phyloP scores from a whole-genome alignment of 441 rosid species.

The Raphanus hybrid region DNA sequence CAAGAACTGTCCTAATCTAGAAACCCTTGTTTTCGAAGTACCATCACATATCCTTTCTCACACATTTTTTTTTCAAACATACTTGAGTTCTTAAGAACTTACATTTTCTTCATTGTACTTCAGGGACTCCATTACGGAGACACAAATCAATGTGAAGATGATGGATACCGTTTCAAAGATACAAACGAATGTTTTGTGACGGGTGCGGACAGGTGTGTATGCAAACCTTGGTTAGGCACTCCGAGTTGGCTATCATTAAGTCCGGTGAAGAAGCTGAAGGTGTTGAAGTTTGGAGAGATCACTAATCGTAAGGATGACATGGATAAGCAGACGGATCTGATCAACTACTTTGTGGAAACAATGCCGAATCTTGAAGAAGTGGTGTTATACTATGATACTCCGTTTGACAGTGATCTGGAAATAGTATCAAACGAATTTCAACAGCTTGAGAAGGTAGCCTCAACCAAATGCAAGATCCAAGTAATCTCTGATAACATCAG shows the following conservation, averaged over 20 bases:
- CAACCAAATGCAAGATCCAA: conserved; percentile 34
- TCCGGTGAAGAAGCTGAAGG: conserved; percentile 33
- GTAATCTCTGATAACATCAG: conserved; percentile 32
- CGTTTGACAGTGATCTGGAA: neutral
- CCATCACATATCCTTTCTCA: neutral
- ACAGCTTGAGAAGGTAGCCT: conserved; percentile 17
- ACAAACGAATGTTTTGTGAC: conserved; percentile 11
- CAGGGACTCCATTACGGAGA: conserved; percentile 29
- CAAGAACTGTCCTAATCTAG: conserved; percentile 27
- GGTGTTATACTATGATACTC: neutral
- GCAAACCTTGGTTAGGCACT: conserved; percentile 20
- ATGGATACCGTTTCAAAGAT: conserved; percentile 12
- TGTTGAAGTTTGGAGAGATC: conserved; percentile 26
- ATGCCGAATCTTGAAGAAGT: neutral
- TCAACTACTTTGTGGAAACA: neutral
- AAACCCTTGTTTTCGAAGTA: conserved; percentile 32
- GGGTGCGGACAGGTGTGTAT: neutral
- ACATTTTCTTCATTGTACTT: neutral
- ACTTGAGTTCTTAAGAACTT: too few relatives aligned
- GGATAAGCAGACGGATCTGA: neutral
- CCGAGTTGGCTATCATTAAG: conserved; percentile 27
- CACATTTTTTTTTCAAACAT: neutral
- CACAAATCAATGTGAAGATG: conserved; percentile 11
- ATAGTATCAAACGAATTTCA: neutral
- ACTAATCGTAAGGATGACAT: neutral